A percentile compares a stretch with the other conserved stretches of the same genome.
phyloP scores from a whole-genome alignment of 345 rosid species.

The Carallia pectinifolia region DNA sequence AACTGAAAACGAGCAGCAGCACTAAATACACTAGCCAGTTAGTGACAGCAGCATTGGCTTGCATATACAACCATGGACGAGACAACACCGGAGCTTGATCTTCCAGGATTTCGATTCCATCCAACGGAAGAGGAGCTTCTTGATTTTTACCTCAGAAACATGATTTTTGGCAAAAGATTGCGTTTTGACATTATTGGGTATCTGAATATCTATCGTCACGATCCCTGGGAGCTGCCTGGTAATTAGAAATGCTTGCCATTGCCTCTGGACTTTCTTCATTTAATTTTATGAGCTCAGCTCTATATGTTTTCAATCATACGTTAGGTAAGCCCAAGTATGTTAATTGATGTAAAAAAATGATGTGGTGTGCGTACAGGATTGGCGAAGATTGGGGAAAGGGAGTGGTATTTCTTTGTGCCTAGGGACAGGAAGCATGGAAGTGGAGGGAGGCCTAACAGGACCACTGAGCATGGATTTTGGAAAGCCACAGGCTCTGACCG shows the following conservation, averaged over 20 bases:
- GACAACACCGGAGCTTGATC: background rate
- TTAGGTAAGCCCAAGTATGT: background rate
- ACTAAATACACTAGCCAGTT: background rate
- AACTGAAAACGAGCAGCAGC: background rate
- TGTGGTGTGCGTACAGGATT: conserved; percentile 10
- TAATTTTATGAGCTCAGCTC: background rate
- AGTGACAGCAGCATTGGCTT: background rate
- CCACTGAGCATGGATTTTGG: conserved; percentile 30
- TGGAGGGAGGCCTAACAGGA: conserved; percentile 30
- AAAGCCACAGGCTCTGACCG: conserved; percentile 40
- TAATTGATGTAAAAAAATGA: background rate
- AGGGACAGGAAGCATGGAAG: conserved; percentile 26
- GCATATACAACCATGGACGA: background rate
- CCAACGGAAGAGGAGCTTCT: conserved; percentile 39
- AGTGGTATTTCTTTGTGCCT: conserved; percentile 40
- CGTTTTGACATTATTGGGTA: conserved; percentile 20
- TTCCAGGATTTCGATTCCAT: conserved; percentile 35
- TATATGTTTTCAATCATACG: background rate
- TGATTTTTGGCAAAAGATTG: conserved; percentile 7
- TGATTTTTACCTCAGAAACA: conserved; percentile 31
- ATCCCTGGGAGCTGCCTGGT: conserved; percentile 38
- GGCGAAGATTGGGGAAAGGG: conserved; percentile 37
- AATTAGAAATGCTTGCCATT: background rate
- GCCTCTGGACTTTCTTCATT: too few species aligned
- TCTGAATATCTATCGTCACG: conserved; percentile 28